A percentile compares a stretch with the other conserved stretches of the same genome.
These are phyloP conservation scores for Penicillium sp. DNA, from an alignment of 2,329 filamentous ascomycete genomes.

Conservation along the genomic window DNA sequence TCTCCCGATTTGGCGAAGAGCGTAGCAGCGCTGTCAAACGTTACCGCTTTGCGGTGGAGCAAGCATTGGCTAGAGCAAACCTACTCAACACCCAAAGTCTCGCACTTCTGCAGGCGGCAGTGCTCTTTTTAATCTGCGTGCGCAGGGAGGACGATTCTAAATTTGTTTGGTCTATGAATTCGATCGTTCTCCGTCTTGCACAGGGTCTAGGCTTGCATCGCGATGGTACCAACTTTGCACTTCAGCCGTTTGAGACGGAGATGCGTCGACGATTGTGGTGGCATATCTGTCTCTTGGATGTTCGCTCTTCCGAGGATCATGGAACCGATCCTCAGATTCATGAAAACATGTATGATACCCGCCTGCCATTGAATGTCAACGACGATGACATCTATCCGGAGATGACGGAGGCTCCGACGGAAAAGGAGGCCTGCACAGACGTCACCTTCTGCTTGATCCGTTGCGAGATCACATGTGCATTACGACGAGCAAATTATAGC, in stretches of 20 bases:
- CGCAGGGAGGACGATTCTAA: constrained; percentile 46
- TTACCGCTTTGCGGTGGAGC: constrained; percentile 67
- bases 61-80: constrained; percentile 65
- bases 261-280: constrained; percentile 59
- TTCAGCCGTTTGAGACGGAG: constrained; percentile 56
- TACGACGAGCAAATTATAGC: constrained; percentile 45
- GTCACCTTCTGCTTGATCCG: constrained; percentile 57
- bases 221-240: constrained; percentile 53
- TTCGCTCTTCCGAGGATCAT: constrained; percentile 55
- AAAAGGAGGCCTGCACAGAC: constrained; percentile 58
- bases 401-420: constrained; percentile 52
- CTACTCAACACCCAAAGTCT: constrained; percentile 66
- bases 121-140: constrained; percentile 62
- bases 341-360: constrained; percentile 52
- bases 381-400: constrained; percentile 56
- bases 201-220: constrained; percentile 55
- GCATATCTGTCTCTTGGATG: constrained; percentile 54
- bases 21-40: constrained; percentile 54
- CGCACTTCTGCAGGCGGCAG: constrained; percentile 65
- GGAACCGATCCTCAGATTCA: constrained; percentile 52
- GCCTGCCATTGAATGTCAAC: constrained; percentile 56
- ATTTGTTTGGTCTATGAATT: constrained; percentile 49
- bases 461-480: constrained; percentile 55
- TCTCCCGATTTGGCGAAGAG: constrained; percentile 55
- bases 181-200: constrained; percentile 47